These are phyloP conservation scores for Ascochyta koolunga DNA, from an alignment of 2,329 filamentous ascomycete genomes.

Conservation along the genomic window DNA sequence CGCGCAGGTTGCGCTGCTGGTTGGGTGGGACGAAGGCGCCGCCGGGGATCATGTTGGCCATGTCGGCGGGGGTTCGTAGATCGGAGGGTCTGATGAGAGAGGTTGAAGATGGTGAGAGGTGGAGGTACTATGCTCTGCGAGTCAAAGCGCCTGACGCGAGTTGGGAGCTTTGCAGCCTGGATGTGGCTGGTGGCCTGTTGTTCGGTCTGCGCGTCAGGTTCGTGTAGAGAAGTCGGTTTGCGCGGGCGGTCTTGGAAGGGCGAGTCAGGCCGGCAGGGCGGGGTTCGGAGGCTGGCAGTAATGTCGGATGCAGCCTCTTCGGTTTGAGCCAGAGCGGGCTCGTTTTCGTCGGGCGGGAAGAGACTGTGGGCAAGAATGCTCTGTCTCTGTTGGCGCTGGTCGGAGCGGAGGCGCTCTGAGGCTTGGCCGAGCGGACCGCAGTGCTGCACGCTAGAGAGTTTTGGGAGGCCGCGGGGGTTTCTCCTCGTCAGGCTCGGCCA, in stretches of 20 bases:
- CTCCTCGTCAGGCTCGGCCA: conserved; percentile 12
- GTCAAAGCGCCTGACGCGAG: neutral
- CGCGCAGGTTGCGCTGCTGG: conserved; percentile 86
- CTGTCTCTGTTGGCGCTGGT: conserved; percentile 20
- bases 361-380: conserved; percentile 14
- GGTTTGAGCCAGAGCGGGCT: neutral
- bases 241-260: neutral
- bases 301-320: neutral
- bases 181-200: neutral
- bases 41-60: conserved; percentile 42
- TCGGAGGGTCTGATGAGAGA: neutral
- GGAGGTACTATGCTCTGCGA: neutral
- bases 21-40: conserved; percentile 72
- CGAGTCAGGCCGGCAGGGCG: neutral
- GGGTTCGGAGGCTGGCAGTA: neutral
- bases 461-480: conserved; percentile 24
- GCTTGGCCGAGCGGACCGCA: conserved; percentile 24
- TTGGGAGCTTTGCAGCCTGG: neutral
- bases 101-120: neutral
- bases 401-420: conserved; percentile 1
- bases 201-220: neutral
- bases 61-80: neutral
- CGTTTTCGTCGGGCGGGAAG: conserved; percentile 6
- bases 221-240: neutral
- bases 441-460: conserved; percentile 21